Evolutionary conservation across 2,329 filamentous ascomycete species (phyloP), one percentile per base, ranked within the genome.

Genomic region (Gaeumannomyces tritici): DNA sequence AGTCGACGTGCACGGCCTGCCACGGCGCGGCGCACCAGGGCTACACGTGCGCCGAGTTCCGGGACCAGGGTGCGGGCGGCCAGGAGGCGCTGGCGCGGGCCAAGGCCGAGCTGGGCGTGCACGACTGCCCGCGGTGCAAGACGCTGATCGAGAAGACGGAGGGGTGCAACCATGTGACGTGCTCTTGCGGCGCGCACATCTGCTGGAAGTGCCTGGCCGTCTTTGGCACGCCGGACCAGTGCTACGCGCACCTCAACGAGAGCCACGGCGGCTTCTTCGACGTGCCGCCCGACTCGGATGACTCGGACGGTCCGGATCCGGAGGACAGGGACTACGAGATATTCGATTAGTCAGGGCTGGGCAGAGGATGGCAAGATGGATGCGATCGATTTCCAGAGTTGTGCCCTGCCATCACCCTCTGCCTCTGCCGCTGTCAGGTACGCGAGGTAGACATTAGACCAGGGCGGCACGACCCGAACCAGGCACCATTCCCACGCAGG

Each of bases 1-100:
- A 63, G 3, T 29, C 68, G 1, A 70, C 69, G 1, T 80, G 77
- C 63, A 73, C 72, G 0, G 63, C 61, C 1, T 80, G 77, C 59
- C 67, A 74, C 11, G 64, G 60, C 4, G 18, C 42, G 42, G 62
- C 70, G 1, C 77, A 80, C 57, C 67, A 66, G 0, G 68, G 66
- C 42, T 51, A 55, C 24, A 60, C 24, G 26, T 65, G 64, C 28
- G 64, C 56, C 15, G 64, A 64, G 21, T n/a, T 60, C 56, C 29
- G 31, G 9, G 60, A 63, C 31, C 26, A 33, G 7, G 47, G 29
- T 5, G 51, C 61, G 11, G 64, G 59, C 15, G 61, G 62, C 62
- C 55, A 58, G 13, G 55, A 42, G 61, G 61, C 61, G 12, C 31
- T 63, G 21, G 15, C 60, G n/a, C 18, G n/a, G 26, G 28, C 47